Evolutionary conservation across 208 protist species (phyloP).

Genomic region (Novymonas esmeraldas): DNA sequence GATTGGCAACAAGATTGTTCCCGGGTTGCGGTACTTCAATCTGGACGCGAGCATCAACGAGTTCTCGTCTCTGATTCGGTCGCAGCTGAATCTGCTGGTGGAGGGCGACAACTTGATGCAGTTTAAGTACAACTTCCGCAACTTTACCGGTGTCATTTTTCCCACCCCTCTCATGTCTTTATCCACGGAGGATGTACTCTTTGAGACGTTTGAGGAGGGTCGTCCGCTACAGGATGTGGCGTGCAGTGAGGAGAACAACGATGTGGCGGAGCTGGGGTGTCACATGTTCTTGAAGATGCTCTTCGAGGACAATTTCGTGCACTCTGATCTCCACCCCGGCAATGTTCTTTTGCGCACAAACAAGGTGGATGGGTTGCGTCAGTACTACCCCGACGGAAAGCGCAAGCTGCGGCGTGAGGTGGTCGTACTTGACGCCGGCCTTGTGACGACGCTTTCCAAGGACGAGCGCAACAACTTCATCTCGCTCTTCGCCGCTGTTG

Average conservation of each 20-base stretch:
- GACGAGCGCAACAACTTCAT: constrained; percentile 93
- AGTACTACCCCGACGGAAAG: constrained; percentile 75
- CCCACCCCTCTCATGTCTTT: constrained; percentile 75
- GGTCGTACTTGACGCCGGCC: constrained; percentile 90
- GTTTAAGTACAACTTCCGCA: constrained; percentile 87
- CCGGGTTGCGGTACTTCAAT: constrained; percentile 66
- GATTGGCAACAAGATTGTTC: constrained; percentile 53
- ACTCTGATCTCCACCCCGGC: constrained; percentile 94
- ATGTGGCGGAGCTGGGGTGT: constrained; percentile 81
- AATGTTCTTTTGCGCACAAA: constrained; percentile 87
- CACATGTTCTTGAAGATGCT: constrained; percentile 96
- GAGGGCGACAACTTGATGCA: constrained; percentile 88
- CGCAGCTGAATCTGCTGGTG: constrained; percentile 85
- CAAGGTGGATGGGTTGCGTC: constrained; percentile 21
- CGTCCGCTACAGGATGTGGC: constrained; percentile 64
- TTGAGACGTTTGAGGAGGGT: constrained; percentile 92
- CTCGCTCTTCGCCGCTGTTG: constrained; percentile 91
- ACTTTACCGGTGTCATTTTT: constrained; percentile 78
- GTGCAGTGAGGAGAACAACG: constrained; percentile 47
- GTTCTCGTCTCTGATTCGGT: constrained; percentile 80
- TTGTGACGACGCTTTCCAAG: constrained; percentile 86
- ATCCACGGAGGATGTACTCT: constrained; percentile 63
- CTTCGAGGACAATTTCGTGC: constrained; percentile 95
- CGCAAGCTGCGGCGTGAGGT: constrained; percentile 61
- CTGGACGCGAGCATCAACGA: constrained; percentile 65